Evolutionary conservation across 768 basidiomycete genomes (phyloP).

Genomic region (Auricularia heimuer): DNA sequence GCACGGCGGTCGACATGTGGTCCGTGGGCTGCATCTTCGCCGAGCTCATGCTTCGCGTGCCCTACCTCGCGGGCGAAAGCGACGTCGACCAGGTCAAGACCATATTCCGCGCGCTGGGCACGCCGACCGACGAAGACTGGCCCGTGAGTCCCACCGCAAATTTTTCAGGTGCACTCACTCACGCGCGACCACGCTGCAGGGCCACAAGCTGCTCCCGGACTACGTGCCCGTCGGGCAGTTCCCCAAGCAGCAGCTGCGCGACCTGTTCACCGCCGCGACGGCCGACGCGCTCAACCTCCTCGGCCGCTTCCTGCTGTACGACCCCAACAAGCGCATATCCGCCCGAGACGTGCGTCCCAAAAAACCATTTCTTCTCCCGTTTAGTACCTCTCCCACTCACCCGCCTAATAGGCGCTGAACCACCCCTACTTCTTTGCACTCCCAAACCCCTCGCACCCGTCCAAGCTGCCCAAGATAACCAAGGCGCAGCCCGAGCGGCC

Average conservation of each 20-base stretch:
- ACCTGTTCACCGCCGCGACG: constrained; percentile 86
- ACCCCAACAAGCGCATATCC: constrained; percentile 72
- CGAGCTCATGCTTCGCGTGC: constrained; percentile 91
- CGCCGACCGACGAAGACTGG: constrained; percentile 96
- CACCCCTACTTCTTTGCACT: constrained; percentile 83
- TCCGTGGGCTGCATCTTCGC: constrained; percentile 97
- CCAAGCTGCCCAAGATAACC: constrained; percentile 71
- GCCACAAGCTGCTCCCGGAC: constrained; percentile 83
- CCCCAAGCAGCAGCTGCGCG: constrained; percentile 70
- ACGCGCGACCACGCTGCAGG: constrained; percentile 33
- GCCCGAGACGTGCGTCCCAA: constrained; percentile 57
- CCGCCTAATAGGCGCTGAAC: constrained; percentile 51
- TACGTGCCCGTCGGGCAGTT: constrained; percentile 82
- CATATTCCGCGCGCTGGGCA: constrained; percentile 88
- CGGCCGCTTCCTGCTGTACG: constrained; percentile 68
- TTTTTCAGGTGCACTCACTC: neutral
- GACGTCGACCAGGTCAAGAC: constrained; percentile 97
- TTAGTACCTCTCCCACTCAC: neutral
- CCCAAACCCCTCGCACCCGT: constrained; percentile 82
- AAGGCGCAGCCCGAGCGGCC: constrained; percentile 30
- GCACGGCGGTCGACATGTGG: constrained; percentile 91
- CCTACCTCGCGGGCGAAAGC: constrained; percentile 89
- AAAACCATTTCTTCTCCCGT: neutral
- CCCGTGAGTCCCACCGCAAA: constrained; percentile 33
- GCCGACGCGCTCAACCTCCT: constrained; percentile 79